Conservation (phyloP, 768 basidiomycete genomes). For the Kwoniella bestiolae region DNA sequence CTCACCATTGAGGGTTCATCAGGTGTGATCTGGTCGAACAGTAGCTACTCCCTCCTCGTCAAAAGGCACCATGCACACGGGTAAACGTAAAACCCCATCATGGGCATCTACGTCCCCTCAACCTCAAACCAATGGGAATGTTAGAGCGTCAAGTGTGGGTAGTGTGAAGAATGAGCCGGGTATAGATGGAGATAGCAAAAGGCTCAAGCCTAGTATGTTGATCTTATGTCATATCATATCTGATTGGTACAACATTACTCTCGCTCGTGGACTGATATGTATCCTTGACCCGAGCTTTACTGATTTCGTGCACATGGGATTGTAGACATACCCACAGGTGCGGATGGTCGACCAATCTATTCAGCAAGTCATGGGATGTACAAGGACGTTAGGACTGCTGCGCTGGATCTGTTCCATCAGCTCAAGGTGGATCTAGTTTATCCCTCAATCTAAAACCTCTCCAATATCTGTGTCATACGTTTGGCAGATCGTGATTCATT, state of each 20-base stretch:
- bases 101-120: conserved; percentile 25
- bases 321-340: conserved; percentile 11
- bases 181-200: conserved; percentile 14
- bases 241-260: not conserved
- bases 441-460: not conserved
- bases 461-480: not conserved
- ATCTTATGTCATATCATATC: not conserved
- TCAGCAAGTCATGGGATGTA: conserved; percentile 26
- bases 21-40: not conserved
- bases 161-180: conserved; percentile 14
- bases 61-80: conserved; percentile 19
- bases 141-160: conserved; percentile 5
- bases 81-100: conserved; percentile 23
- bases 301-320: not conserved
- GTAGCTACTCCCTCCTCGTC: not conserved
- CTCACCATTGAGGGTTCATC: too few relatives aligned
- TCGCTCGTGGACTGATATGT: not conserved
- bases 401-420: conserved; percentile 18
- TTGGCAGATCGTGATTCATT: not conserved
- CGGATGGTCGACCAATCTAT: conserved; percentile 18
- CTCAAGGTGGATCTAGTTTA: conserved; percentile 18
- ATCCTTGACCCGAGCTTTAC: too few relatives aligned
- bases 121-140: conserved; percentile 13
- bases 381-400: conserved; percentile 26
- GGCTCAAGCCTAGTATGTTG: conserved; percentile 15